A percentile compares a stretch with the other conserved stretches of the same genome.
Conservation (phyloP, 495 filamentous ascomycete genomes). For the Letharia columbiana region DNA sequence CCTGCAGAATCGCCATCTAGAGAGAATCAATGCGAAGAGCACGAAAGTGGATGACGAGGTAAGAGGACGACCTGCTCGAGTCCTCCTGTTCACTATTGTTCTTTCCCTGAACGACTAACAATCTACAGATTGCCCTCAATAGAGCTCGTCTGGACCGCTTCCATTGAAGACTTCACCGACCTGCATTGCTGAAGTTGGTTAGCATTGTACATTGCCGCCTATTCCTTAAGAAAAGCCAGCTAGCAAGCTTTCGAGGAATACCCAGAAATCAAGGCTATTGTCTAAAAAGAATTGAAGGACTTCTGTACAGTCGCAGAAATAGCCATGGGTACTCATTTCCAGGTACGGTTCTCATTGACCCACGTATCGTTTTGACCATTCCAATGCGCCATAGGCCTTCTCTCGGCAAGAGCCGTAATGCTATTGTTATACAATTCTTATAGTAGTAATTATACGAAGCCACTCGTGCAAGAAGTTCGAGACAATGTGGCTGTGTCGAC, state of each 20-base stretch:
- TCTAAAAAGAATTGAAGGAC: too few relatives aligned
- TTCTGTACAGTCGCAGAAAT: too few relatives aligned
- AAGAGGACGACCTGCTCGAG: background rate
- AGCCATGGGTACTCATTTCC: background rate
- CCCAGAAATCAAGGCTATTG: too few relatives aligned
- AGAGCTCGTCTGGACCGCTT: constrained; percentile 2
- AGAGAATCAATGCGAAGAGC: constrained; percentile 63
- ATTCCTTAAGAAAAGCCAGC: background rate
- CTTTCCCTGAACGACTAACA: background rate
- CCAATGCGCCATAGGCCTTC: background rate
- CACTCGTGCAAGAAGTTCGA: background rate
- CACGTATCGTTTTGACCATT: background rate
- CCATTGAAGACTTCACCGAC: background rate
- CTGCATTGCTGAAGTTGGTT: background rate
- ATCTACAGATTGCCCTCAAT: background rate
- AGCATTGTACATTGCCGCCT: background rate
- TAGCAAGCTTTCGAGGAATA: background rate
- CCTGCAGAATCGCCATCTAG: constrained; percentile 63
- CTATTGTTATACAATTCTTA: background rate
- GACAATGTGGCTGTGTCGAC: background rate
- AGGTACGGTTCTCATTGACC: background rate
- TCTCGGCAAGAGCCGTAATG: background rate
- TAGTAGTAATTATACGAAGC: background rate
- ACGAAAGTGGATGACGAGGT: constrained; percentile 55
- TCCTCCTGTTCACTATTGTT: background rate